These are phyloP conservation scores for Artemisia princeps DNA, from an alignment of 140 eudicot genomes.

Conservation along the genomic window DNA sequence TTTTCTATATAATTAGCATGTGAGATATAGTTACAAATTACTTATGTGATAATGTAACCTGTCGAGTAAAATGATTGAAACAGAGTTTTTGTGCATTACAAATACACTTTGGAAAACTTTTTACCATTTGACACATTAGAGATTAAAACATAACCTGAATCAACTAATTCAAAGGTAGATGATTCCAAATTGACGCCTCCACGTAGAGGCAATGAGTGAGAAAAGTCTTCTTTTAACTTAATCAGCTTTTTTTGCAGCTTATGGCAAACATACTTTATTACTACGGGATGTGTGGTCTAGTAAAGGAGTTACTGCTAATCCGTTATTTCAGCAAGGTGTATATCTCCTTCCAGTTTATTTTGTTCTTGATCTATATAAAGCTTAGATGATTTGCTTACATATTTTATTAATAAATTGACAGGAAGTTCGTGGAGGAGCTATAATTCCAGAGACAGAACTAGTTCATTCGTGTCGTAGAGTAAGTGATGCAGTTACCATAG, in stretches of 20 bases:
- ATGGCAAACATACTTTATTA: conserved; percentile 70
- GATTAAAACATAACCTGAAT: too few relatives aligned
- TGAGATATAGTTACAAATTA: too few relatives aligned
- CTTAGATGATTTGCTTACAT: conserved; percentile 5
- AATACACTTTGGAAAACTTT: too few relatives aligned
- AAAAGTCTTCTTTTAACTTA: conserved; percentile 1
- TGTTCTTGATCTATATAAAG: conserved; percentile 10
- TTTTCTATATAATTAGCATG: too few relatives aligned
- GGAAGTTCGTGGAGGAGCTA: conserved; percentile 78
- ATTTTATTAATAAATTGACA: conserved; percentile 24
- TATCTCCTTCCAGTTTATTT: conserved; percentile 12
- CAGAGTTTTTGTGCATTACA: too few relatives aligned
- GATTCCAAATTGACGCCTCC: too few relatives aligned
- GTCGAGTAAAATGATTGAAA: too few relatives aligned
- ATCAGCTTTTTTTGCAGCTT: conserved; percentile 39
- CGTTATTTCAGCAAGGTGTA: conserved; percentile 89
- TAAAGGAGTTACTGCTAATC: conserved; percentile 67
- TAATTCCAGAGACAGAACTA: conserved; percentile 71
- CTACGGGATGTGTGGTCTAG: conserved; percentile 76
- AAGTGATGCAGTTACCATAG: conserved; percentile 20
- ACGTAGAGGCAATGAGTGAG: background rate
- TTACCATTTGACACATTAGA: too few relatives aligned
- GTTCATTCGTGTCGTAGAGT: conserved; percentile 80
- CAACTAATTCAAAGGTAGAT: too few relatives aligned
- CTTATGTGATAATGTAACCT: too few relatives aligned